Evolutionary conservation across 176 grass and related monocot genomes (phyloP).

Genomic region (Oryza glaberrima): DNA sequence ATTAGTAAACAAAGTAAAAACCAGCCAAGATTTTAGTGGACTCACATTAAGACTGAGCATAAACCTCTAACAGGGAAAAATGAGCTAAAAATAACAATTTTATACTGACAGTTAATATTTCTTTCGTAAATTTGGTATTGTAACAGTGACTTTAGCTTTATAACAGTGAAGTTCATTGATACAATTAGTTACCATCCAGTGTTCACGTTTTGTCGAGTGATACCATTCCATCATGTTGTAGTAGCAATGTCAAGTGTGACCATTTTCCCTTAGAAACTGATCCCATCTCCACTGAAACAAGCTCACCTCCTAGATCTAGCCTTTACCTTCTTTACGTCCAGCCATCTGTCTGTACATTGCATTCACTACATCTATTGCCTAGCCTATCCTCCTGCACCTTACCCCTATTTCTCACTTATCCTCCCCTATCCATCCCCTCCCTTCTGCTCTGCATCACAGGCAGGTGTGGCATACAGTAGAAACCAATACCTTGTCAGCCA

Average conservation of each 20-base stretch:
- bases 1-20: conserved; percentile 18
- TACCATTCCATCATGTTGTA: not conserved
- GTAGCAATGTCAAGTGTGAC: not conserved
- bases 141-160: not conserved
- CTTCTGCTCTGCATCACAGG: too few species aligned
- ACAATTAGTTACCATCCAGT: not conserved
- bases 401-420: too few species aligned
- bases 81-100: not conserved
- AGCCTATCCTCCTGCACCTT: not conserved
- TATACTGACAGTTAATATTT: not conserved
- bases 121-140: not conserved
- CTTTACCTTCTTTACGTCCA: not conserved
- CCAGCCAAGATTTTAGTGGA: not conserved
- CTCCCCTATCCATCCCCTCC: too few species aligned
- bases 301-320: not conserved
- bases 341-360: too few species aligned
- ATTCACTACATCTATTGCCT: not conserved
- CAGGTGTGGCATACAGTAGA: too few species aligned
- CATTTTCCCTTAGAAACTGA: not conserved
- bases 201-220: not conserved
- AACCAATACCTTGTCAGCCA: too few species aligned
- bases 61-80: not conserved
- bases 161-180: not conserved
- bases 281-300: not conserved
- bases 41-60: not conserved